Conservation (phyloP, 176 grass and related monocot species). For the Zoysia japonica region DNA sequence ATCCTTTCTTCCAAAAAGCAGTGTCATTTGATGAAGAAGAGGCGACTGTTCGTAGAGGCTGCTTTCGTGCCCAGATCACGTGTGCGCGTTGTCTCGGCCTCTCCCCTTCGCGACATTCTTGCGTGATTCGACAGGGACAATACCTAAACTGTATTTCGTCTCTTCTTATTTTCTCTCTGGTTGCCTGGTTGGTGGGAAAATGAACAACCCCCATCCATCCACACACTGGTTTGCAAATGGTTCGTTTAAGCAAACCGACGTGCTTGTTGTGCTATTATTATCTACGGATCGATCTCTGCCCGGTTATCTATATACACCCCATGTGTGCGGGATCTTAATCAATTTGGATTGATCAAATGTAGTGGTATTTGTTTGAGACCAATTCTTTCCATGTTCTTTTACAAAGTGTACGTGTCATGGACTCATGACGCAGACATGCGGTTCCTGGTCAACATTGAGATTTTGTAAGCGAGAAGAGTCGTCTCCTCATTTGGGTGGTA, state of each 20-base stretch:
- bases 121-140: slow-evolving; percentile 36
- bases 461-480: not conserved
- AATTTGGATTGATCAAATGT: no score
- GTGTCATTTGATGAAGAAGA: not conserved
- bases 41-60: slow-evolving; percentile 2
- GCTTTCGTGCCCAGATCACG: slow-evolving; percentile 36
- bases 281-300: not conserved
- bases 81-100: not conserved
- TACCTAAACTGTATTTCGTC: not conserved
- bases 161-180: not conserved
- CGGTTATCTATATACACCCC: no score
- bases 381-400: not conserved
- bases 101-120: slow-evolving; percentile 34
- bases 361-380: not conserved
- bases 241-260: not conserved
- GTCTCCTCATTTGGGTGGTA: not conserved
- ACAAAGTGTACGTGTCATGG: not conserved
- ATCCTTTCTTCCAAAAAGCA: no score
- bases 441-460: not conserved
- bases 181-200: slow-evolving; percentile 26
- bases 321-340: not conserved
- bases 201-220: slow-evolving; percentile 1
- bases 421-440: not conserved
- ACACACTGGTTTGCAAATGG: not conserved
- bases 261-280: not conserved